These are phyloP conservation scores for Rutstroemia sp. DNA, from an alignment of 2,329 filamentous ascomycete genomes.

Conservation along the genomic window DNA sequence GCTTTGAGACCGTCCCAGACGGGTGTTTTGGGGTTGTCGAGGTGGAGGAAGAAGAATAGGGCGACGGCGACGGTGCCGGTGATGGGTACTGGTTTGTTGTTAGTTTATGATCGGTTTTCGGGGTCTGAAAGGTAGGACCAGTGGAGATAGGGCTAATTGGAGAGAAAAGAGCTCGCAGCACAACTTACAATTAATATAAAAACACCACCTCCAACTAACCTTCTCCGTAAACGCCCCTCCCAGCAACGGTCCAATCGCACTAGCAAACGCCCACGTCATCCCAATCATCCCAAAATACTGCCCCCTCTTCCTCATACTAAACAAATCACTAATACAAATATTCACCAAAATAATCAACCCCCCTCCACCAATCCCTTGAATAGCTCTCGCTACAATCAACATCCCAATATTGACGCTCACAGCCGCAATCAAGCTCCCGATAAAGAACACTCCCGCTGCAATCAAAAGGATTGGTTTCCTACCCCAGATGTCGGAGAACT, in stretches of 20 bases:
- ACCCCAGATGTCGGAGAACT: conserved; percentile 51
- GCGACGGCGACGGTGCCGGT: conserved; percentile 36
- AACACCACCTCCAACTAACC: conserved; percentile 54
- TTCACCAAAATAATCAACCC: conserved; percentile 46
- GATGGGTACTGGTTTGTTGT: neutral
- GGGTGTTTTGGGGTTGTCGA: conserved; percentile 60
- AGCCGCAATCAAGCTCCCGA: conserved; percentile 43
- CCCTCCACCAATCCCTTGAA: conserved; percentile 38
- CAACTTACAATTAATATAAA: conserved; percentile 27
- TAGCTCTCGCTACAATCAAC: conserved; percentile 37
- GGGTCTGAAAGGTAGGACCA: neutral
- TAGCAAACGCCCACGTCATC: conserved; percentile 55
- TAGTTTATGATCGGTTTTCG: neutral
- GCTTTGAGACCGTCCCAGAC: conserved; percentile 53
- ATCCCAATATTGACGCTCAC: conserved; percentile 37
- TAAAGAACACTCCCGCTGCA: conserved; percentile 43
- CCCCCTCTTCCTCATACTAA: conserved; percentile 38
- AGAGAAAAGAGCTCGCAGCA: neutral
- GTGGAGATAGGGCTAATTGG: neutral
- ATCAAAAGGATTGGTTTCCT: conserved; percentile 45
- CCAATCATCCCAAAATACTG: conserved; percentile 57
- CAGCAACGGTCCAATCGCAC: conserved; percentile 56
- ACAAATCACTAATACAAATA: conserved; percentile 46
- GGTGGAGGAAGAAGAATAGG: conserved; percentile 54
- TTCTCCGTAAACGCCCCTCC: conserved; percentile 59